Conservation (phyloP, 2,329 filamentous ascomycete genomes). For the Helotiales sp. region DNA sequence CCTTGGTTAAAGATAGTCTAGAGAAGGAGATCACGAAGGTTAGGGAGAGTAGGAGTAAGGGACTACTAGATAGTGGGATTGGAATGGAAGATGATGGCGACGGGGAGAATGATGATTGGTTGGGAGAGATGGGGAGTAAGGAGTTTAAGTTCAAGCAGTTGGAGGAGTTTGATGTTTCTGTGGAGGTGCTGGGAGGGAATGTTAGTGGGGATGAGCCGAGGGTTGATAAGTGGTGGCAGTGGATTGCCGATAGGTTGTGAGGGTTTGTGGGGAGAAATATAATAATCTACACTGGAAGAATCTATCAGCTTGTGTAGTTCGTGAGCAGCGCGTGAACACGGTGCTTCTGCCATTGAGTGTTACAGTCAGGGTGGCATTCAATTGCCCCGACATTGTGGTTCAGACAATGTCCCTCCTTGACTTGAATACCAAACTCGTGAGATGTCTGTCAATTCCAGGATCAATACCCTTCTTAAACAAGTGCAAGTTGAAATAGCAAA, state of each 20-base stretch:
- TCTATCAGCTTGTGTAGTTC: neutral
- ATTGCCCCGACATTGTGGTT: too few species aligned
- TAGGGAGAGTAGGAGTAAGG: slow-evolving; percentile 73
- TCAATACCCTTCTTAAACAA: too few species aligned
- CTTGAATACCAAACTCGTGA: too few species aligned
- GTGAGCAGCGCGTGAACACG: too few species aligned
- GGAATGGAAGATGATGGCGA: slow-evolving; percentile 57
- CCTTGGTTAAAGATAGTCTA: slow-evolving; percentile 70
- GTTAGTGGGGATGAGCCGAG: slow-evolving; percentile 65
- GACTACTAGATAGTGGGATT: slow-evolving; percentile 79
- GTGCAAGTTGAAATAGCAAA: too few species aligned
- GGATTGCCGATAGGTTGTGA: slow-evolving; percentile 77
- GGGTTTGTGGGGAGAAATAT: neutral
- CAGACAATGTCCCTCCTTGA: too few species aligned
- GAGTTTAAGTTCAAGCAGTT: slow-evolving; percentile 80
- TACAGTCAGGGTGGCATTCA: too few species aligned
- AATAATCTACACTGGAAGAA: neutral
- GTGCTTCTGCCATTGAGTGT: too few species aligned
- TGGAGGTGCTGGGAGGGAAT: slow-evolving; percentile 77
- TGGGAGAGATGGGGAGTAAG: slow-evolving; percentile 77
- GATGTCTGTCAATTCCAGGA: too few species aligned
- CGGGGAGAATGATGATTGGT: slow-evolving; percentile 78
- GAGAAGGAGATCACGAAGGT: slow-evolving; percentile 82
- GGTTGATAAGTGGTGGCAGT: slow-evolving; percentile 84
- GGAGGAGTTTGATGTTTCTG: slow-evolving; percentile 76